Percentiles rank a stretch among this genome's conserved stretches.
These are phyloP conservation scores for Solanum lycopersicoides DNA, from an alignment of 257 asterid genomes.

Conservation along the genomic window DNA sequence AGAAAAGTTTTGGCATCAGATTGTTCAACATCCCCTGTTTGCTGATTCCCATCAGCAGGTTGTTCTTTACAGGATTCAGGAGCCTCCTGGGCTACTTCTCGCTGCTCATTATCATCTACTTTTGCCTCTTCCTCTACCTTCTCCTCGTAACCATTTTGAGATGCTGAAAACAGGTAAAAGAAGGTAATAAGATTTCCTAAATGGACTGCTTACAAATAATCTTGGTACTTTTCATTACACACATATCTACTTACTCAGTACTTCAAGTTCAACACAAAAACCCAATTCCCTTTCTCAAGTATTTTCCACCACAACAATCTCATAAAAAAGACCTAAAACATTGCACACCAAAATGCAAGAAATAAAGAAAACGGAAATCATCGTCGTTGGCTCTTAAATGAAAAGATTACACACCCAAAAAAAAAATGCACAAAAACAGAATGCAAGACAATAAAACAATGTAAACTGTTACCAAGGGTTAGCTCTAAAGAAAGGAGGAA, in stretches of 20 bases:
- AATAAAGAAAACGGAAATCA: background rate
- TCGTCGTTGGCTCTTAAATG: background rate
- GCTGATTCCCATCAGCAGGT: constrained; percentile 7
- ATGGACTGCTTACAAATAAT: background rate
- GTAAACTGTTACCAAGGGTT: background rate
- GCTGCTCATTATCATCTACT: constrained; percentile 14
- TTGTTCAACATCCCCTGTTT: constrained; percentile 5
- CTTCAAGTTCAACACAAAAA: background rate
- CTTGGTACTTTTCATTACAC: background rate
- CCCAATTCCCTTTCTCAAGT: background rate
- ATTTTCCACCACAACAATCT: background rate
- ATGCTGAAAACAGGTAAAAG: background rate
- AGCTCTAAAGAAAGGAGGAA: background rate
- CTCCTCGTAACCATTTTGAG: constrained; percentile 21
- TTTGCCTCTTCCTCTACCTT: constrained; percentile 6
- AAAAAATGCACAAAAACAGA: background rate
- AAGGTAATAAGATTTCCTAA: background rate
- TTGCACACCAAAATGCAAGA: background rate
- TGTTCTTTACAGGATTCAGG: constrained; percentile 8
- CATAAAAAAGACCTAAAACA: background rate
- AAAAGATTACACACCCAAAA: background rate
- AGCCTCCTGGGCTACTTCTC: constrained; percentile 25
- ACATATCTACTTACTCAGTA: background rate
- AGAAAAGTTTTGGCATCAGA: constrained; percentile 23
- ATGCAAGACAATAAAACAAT: background rate